A percentile compares a stretch with the other conserved stretches of the same genome.
phyloP scores from a whole-genome alignment of 169 alveolate species.

The Ichthyophthirius multifiliis region DNA sequence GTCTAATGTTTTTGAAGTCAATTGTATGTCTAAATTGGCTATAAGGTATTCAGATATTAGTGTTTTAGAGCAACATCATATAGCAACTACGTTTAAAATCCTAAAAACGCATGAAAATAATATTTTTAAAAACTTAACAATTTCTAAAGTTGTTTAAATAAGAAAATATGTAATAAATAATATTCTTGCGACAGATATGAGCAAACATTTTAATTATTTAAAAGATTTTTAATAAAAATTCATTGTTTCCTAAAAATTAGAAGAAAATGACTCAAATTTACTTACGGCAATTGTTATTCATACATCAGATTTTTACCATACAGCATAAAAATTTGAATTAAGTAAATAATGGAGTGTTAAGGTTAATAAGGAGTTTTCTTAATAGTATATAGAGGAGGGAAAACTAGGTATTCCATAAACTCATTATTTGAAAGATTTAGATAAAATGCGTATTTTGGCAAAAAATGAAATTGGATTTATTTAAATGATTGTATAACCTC shows the following conservation, averaged over 20 bases:
- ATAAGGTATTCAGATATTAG: conserved; percentile 71
- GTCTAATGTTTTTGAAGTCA: conserved; percentile 15
- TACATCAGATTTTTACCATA: conserved; percentile 32
- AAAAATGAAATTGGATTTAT: conserved; percentile 32
- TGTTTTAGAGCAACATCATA: conserved; percentile 82
- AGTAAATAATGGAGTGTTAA: conserved; percentile 13
- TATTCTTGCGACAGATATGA: conserved; percentile 68
- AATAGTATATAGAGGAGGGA: conserved; percentile 22
- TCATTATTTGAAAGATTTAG: conserved; percentile 20
- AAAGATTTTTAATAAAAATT: background rate
- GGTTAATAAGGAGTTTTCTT: conserved; percentile 26
- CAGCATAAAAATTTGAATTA: conserved; percentile 16
- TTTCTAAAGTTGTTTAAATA: conserved; percentile 37
- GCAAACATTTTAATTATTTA: conserved; percentile 50
- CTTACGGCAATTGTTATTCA: conserved; percentile 29
- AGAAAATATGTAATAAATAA: conserved; percentile 56
- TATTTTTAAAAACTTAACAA: conserved; percentile 37
- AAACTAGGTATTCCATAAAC: conserved; percentile 27
- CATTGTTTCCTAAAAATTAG: background rate
- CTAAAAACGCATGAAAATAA: conserved; percentile 39
- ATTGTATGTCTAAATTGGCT: conserved; percentile 26
- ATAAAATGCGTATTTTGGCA: conserved; percentile 18
- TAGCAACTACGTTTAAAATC: conserved; percentile 68
- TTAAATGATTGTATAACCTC: conserved; percentile 22
- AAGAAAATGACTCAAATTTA: conserved; percentile 11